phyloP scores from a whole-genome alignment of 2,329 filamentous ascomycete genomes.

The Fonsecaea multimorphosa region DNA sequence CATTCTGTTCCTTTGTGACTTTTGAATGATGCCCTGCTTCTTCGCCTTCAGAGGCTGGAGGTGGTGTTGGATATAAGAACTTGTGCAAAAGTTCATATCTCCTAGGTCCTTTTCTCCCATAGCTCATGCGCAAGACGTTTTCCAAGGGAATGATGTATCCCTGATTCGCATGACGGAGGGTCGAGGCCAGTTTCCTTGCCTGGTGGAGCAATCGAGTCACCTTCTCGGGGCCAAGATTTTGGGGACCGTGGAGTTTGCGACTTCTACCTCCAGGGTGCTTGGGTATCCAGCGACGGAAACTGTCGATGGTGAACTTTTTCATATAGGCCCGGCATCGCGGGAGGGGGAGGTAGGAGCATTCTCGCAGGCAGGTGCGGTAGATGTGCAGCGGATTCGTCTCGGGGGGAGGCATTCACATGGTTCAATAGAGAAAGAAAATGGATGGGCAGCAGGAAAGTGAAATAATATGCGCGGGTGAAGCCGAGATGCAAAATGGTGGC shows the following conservation, averaged over 20 bases:
- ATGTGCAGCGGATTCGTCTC: slow-evolving; percentile 50
- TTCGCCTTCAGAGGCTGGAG: slow-evolving; percentile 39
- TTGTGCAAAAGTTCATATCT: slow-evolving; percentile 55
- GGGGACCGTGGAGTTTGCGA: slow-evolving; percentile 27
- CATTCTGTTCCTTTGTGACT: slow-evolving; percentile 12
- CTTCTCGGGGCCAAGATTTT: slow-evolving; percentile 34
- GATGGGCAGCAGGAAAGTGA: background rate
- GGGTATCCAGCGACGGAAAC: slow-evolving; percentile 53
- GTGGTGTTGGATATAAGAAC: slow-evolving; percentile 39
- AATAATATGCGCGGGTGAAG: background rate
- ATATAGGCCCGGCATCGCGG: slow-evolving; percentile 59
- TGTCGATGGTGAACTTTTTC: slow-evolving; percentile 53
- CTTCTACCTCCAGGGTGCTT: slow-evolving; percentile 30
- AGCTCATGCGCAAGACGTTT: slow-evolving; percentile 61
- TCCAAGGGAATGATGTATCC: slow-evolving; percentile 59
- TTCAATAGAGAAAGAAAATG: background rate
- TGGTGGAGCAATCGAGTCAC: slow-evolving; percentile 28
- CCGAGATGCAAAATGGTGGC: background rate
- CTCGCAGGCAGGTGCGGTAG: slow-evolving; percentile 63
- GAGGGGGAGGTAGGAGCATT: slow-evolving; percentile 67
- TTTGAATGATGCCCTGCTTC: slow-evolving; percentile 27
- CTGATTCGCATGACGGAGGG: slow-evolving; percentile 60
- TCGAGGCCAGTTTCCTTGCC: slow-evolving; percentile 50
- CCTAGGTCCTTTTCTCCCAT: slow-evolving; percentile 62
- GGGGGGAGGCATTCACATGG: slow-evolving; percentile 21